These are phyloP conservation scores for Gamsiella multidivaricata DNA, from an alignment of 192 early-diverging fungal species.

Conservation along the genomic window DNA sequence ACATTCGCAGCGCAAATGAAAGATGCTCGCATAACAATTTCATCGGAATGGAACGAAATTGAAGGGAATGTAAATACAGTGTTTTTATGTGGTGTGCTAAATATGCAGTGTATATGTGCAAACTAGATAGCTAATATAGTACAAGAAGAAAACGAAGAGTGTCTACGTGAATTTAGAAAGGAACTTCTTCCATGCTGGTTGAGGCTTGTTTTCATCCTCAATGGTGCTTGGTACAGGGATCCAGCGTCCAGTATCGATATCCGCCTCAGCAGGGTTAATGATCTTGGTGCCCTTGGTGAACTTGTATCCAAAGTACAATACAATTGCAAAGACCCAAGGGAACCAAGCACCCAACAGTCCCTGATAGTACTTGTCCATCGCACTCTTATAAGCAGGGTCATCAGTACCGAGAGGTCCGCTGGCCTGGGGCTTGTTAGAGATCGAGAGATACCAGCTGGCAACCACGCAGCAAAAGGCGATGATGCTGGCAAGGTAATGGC, in stretches of 20 bases:
- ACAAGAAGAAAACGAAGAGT: too few species aligned
- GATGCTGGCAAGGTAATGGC: slow-evolving; percentile 73
- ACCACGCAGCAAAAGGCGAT: slow-evolving; percentile 66
- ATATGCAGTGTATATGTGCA: too few species aligned
- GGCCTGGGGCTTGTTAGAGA: slow-evolving; percentile 48
- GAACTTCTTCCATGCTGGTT: slow-evolving; percentile 20
- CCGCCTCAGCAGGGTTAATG: slow-evolving; percentile 68
- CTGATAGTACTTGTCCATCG: slow-evolving; percentile 57
- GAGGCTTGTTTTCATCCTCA: slow-evolving; percentile 15
- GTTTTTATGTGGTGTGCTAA: too few species aligned
- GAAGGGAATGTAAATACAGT: too few species aligned
- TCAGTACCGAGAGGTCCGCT: slow-evolving; percentile 65
- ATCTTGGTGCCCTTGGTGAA: slow-evolving; percentile 69
- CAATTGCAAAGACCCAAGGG: slow-evolving; percentile 69
- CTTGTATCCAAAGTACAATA: slow-evolving; percentile 75
- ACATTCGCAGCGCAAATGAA: too few species aligned
- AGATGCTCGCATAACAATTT: too few species aligned
- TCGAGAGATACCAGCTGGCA: slow-evolving; percentile 67
- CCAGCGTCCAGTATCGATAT: slow-evolving; percentile 63
- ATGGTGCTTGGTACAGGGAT: slow-evolving; percentile 7
- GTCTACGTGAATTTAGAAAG: slow-evolving; percentile 5
- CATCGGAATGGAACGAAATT: too few species aligned
- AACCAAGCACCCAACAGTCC: slow-evolving; percentile 69
- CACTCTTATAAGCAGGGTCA: slow-evolving; percentile 52
- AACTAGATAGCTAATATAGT: too few species aligned